Base-by-base conservation (phyloP, 495 filamentous ascomycete species). In the Penicillium atrosanguineum region DNA sequence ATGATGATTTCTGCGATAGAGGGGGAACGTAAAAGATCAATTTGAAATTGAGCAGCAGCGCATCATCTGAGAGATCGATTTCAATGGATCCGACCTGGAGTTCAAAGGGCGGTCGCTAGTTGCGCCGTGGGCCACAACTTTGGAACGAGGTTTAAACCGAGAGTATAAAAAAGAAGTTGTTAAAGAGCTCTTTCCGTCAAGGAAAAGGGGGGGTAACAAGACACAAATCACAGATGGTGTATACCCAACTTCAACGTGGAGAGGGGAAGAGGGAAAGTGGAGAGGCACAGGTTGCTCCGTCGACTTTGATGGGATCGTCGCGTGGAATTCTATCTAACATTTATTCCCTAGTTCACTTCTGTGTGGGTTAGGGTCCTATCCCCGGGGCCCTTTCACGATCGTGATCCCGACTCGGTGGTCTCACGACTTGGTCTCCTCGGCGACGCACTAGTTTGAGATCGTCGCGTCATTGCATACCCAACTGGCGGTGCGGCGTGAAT, bases 401-500 rank as follows among this genome's bases (percentile, higher is more conserved):
- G 36, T 41, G 29, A 18, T 46, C 28, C 6, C 15, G 14, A 34
- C 12, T 46, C 23, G 48, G 46, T 59, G 56, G 54, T 59, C 56
- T 54, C 56, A 54, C 43, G 34, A 59, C 46, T 52, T 44, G 14
- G 60, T 63, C 60, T 50, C 60, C 60, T 54, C 46, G 60, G 57
- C 53, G 60, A 63, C 57, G 43, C 7, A 53, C 46, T 56, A 44
- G 38, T 19, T 25, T 44, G 53, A 29, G 53, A 60, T 63, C 53
- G 57, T 60, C 56, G 45, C 47, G 54, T 57, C 55, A 62, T 63
- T 65, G 56, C 62, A 63, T 65, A 59, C 62, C 62, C 62, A 63
- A 65, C 62, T 49, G 38, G 20, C 43, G 46, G 31, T 4, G 4
- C 40, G 4, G 38, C 39, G 16, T 55, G 41, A 55, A 44, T 55